Conservation (phyloP, 2,329 filamentous ascomycete genomes). For the Colletotrichum chlorophyti region DNA sequence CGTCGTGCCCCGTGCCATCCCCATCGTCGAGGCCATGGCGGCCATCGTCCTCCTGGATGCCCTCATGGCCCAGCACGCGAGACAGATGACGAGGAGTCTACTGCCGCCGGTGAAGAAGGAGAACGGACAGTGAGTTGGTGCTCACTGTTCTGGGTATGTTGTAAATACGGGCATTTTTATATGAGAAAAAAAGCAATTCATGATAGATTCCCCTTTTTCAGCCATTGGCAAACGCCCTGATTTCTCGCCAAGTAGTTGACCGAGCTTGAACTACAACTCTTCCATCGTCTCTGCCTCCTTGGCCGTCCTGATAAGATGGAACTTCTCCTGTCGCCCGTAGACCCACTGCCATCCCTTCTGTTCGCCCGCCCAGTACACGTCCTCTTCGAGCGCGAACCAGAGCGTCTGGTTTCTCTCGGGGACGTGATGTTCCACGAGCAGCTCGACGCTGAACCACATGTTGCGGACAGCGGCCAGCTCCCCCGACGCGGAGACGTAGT, state of each 20-base stretch:
- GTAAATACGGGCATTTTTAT: conserved; percentile 25
- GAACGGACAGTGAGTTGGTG: conserved; percentile 1
- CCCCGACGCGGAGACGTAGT: conserved; percentile 52
- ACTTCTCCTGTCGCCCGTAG: conserved; percentile 52
- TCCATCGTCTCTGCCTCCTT: conserved; percentile 1
- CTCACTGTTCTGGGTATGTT: not conserved
- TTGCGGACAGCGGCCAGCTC: conserved; percentile 51
- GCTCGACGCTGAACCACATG: conserved; percentile 58
- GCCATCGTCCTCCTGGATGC: conserved; percentile 87
- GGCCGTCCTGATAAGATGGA: conserved; percentile 42
- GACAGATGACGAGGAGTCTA: conserved; percentile 40
- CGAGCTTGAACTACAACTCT: no score
- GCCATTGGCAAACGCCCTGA: not conserved
- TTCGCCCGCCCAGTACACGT: conserved; percentile 53
- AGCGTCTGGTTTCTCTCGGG: conserved; percentile 51
- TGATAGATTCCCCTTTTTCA: conserved; percentile 15
- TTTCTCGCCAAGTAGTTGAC: no score
- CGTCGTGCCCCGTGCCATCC: conserved; percentile 86
- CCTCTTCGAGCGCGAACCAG: conserved; percentile 56
- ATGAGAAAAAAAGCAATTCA: conserved; percentile 19
- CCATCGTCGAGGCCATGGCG: conserved; percentile 92
- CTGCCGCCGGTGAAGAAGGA: conserved; percentile 26
- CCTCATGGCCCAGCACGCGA: conserved; percentile 79
- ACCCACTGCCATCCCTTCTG: conserved; percentile 54
- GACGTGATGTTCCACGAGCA: conserved; percentile 54